A percentile compares a stretch with the other conserved stretches of the same genome.
These are phyloP conservation scores for Penicillium expansum DNA, from an alignment of 2,329 filamentous ascomycete species.

Conservation along the genomic window DNA sequence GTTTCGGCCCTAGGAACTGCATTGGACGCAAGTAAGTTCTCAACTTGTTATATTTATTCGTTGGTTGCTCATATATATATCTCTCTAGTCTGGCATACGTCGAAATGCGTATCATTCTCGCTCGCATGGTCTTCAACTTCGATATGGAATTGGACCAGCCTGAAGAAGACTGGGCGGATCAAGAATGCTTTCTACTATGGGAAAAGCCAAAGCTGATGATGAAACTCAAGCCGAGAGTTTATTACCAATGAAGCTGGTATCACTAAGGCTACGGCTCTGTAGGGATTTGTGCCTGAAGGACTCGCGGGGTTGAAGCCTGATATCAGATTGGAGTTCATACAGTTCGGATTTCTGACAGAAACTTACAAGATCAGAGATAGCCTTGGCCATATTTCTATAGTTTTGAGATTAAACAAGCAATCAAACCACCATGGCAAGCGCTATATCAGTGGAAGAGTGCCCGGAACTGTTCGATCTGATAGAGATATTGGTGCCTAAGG, in stretches of 20 bases:
- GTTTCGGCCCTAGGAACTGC: constrained; percentile 50
- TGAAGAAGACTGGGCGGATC: constrained; percentile 11
- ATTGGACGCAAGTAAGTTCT: constrained; percentile 34
- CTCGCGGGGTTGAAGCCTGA: not conserved
- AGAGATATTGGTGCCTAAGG: not conserved
- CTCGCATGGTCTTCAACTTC: constrained; percentile 17
- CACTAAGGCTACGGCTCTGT: not conserved
- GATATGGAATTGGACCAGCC: constrained; percentile 15
- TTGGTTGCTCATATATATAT: not conserved
- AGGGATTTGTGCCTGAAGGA: not conserved
- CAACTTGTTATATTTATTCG: fast-evolving
- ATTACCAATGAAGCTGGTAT: not conserved
- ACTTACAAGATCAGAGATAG: not conserved
- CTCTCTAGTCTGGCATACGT: constrained; percentile 15
- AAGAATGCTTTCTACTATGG: constrained; percentile 9
- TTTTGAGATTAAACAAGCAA: not conserved
- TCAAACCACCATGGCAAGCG: not conserved
- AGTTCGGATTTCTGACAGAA: not conserved
- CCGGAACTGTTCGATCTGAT: not conserved
- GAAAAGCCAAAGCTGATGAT: constrained; percentile 13
- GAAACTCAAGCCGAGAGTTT: not conserved
- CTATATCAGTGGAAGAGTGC: not conserved
- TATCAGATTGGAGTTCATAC: not conserved
- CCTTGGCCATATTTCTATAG: not conserved
- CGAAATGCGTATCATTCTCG: constrained; percentile 18